These are phyloP conservation scores for Cryptococcus jaspeensis DNA, from an alignment of 1,284 basidiomycete species.

Conservation along the genomic window DNA sequence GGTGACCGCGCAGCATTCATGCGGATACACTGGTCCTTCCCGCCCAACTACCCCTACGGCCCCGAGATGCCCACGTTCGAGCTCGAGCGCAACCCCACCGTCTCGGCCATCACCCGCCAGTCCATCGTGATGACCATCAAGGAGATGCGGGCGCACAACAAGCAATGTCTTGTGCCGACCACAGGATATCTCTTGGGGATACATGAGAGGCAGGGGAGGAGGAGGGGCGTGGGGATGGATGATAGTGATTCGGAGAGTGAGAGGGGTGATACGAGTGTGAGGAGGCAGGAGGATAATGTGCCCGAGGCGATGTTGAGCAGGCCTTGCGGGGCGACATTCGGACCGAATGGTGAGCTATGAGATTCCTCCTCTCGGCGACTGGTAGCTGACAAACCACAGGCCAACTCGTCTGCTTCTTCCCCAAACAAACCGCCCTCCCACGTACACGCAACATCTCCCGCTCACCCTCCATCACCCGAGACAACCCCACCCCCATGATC, in stretches of 20 bases:
- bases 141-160: slow-evolving; percentile 64
- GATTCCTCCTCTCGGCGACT: background rate
- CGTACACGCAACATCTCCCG: slow-evolving; percentile 36
- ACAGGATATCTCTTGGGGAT: slow-evolving; percentile 71
- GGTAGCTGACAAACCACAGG: slow-evolving; percentile 54
- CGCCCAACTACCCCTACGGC: slow-evolving; percentile 73
- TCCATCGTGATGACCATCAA: slow-evolving; percentile 73
- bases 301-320: slow-evolving; percentile 36
- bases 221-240: slow-evolving; percentile 39
- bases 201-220: slow-evolving; percentile 41
- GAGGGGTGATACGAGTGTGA: slow-evolving; percentile 34
- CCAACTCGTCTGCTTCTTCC: slow-evolving; percentile 80
- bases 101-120: slow-evolving; percentile 70
- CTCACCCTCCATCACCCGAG: slow-evolving; percentile 37
- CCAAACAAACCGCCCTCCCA: slow-evolving; percentile 53
- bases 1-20: slow-evolving; percentile 60
- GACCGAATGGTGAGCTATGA: slow-evolving; percentile 66
- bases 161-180: slow-evolving; percentile 79
- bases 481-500: slow-evolving; percentile 30
- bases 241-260: slow-evolving; percentile 45
- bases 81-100: slow-evolving; percentile 75
- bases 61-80: slow-evolving; percentile 71
- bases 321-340: slow-evolving; percentile 60
- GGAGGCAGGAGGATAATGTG: slow-evolving; percentile 25
- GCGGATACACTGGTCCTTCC: slow-evolving; percentile 86